Conservation (phyloP, 352 stramenopile genomes). For the Phytophthora cajani region DNA sequence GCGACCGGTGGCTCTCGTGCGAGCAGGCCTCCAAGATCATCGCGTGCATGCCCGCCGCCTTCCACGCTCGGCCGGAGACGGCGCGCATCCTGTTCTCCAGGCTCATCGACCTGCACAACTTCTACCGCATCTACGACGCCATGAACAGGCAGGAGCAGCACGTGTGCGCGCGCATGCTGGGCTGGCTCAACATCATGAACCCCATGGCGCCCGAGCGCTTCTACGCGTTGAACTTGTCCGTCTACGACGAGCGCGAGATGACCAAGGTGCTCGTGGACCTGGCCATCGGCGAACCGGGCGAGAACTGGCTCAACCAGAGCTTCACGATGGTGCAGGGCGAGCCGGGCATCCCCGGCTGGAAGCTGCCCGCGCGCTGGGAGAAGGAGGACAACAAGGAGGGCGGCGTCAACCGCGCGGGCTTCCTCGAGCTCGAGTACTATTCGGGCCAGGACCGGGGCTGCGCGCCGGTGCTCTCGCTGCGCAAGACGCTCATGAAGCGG, state of each 20-base stretch:
- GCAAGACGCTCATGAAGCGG: constrained; percentile 63
- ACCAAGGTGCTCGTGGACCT: constrained; percentile 82
- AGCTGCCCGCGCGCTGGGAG: constrained; percentile 79
- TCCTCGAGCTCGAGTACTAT: constrained; percentile 79
- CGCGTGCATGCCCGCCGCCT: constrained; percentile 69
- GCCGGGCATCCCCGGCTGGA: constrained; percentile 76
- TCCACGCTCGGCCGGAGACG: constrained; percentile 69
- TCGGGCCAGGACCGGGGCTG: constrained; percentile 72
- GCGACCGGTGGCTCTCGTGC: constrained; percentile 78
- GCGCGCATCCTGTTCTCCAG: constrained; percentile 76
- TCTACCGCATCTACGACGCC: constrained; percentile 67
- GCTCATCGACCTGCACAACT: constrained; percentile 76
- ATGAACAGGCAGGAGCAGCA: constrained; percentile 54
- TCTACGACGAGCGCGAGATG: constrained; percentile 81
- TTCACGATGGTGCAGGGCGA: constrained; percentile 62
- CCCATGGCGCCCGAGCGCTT: constrained; percentile 69
- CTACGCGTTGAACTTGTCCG: constrained; percentile 74
- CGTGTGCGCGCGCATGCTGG: constrained; percentile 56
- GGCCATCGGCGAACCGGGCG: constrained; percentile 78
- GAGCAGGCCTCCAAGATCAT: constrained; percentile 77
- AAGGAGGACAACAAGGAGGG: constrained; percentile 77
- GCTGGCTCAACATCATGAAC: constrained; percentile 87
- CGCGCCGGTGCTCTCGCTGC: constrained; percentile 56
- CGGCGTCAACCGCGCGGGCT: constrained; percentile 72
- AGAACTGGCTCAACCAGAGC: constrained; percentile 88